A percentile compares a stretch with the other conserved stretches of the same genome.
These are phyloP conservation scores for Talaromyces sp. DNA, from an alignment of 2,329 filamentous ascomycete genomes.

Conservation along the genomic window DNA sequence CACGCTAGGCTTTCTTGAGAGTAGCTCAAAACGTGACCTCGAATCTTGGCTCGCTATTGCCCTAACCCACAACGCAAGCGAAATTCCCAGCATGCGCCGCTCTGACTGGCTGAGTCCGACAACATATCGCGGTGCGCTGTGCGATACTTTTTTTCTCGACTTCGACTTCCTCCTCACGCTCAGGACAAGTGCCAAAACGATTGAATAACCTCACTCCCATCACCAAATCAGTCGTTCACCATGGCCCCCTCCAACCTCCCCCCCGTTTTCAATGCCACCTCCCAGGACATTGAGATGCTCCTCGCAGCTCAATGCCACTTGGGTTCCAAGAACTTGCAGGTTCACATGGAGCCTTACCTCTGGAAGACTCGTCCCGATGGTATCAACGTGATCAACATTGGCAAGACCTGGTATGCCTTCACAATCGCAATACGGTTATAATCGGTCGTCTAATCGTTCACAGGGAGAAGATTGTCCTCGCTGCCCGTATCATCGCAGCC, in stretches of 20 bases:
- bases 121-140: slow-evolving; percentile 17
- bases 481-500: slow-evolving; percentile 96
- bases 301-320: slow-evolving; percentile 95
- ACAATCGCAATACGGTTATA: neutral
- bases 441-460: slow-evolving; percentile 4
- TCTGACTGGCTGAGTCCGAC: slow-evolving; percentile 26
- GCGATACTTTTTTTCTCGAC: slow-evolving; percentile 33
- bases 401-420: slow-evolving; percentile 84
- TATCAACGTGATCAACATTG: slow-evolving; percentile 98
- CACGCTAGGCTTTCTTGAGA: slow-evolving; percentile 29
- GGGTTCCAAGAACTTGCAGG: slow-evolving; percentile 98
- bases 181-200: slow-evolving; percentile 46
- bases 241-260: slow-evolving; percentile 97
- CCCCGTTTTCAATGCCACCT: slow-evolving; percentile 92
- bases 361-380: slow-evolving; percentile 99
- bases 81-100: slow-evolving; percentile 29
- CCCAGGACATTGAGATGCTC: slow-evolving; percentile 99
- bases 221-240: slow-evolving; percentile 60
- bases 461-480: slow-evolving; percentile 99
- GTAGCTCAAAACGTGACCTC: slow-evolving; percentile 24
- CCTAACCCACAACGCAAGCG: slow-evolving; percentile 44
- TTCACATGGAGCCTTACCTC: slow-evolving; percentile 99
- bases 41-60: slow-evolving; percentile 32
- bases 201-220: slow-evolving; percentile 42
- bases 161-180: slow-evolving; percentile 24